Percentiles rank a stretch among this genome's conserved stretches.
Conservation (phyloP, 1,284 basidiomycete genomes). For the Fomes fomentarius region DNA sequence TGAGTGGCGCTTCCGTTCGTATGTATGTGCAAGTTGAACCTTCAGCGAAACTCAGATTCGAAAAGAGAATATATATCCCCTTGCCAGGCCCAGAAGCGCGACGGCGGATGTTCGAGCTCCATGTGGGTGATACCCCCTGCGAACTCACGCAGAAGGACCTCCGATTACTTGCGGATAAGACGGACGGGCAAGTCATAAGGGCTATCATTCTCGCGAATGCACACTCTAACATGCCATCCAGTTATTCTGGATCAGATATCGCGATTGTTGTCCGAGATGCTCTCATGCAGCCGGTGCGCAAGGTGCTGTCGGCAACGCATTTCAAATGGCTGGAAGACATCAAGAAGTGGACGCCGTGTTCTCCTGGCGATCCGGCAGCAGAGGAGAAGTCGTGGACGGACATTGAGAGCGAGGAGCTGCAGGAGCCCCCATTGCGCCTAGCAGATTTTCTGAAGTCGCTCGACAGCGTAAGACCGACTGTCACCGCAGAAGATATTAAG, state of each 20-base stretch:
- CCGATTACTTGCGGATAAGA: slow-evolving; percentile 80
- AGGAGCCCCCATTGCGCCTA: slow-evolving; percentile 81
- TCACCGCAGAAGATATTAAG: slow-evolving; percentile 87
- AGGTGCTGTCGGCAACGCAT: slow-evolving; percentile 94
- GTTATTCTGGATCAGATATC: slow-evolving; percentile 95
- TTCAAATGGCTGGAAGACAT: slow-evolving; percentile 70
- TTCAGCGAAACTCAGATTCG: slow-evolving; percentile 60
- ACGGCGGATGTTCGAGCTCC: slow-evolving; percentile 95
- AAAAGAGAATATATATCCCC: slow-evolving; percentile 98
- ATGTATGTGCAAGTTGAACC: neutral
- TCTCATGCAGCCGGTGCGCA: slow-evolving; percentile 98
- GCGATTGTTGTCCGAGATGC: slow-evolving; percentile 96
- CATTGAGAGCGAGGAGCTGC: slow-evolving; percentile 86
- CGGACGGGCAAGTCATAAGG: slow-evolving; percentile 69
- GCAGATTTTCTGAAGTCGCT: slow-evolving; percentile 90
- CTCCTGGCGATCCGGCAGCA: slow-evolving; percentile 88
- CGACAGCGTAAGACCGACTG: slow-evolving; percentile 85
- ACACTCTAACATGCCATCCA: slow-evolving; percentile 28
- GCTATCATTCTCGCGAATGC: neutral
- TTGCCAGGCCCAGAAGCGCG: slow-evolving; percentile 95
- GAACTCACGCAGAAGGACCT: slow-evolving; percentile 83
- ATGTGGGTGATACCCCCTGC: slow-evolving; percentile 93
- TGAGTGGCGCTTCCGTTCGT: slow-evolving; percentile 37
- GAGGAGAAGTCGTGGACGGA: slow-evolving; percentile 93
- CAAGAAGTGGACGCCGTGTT: slow-evolving; percentile 84